Evolutionary conservation across 768 basidiomycete genomes (phyloP).

Genomic region (Neoboletus brunneissimus): DNA sequence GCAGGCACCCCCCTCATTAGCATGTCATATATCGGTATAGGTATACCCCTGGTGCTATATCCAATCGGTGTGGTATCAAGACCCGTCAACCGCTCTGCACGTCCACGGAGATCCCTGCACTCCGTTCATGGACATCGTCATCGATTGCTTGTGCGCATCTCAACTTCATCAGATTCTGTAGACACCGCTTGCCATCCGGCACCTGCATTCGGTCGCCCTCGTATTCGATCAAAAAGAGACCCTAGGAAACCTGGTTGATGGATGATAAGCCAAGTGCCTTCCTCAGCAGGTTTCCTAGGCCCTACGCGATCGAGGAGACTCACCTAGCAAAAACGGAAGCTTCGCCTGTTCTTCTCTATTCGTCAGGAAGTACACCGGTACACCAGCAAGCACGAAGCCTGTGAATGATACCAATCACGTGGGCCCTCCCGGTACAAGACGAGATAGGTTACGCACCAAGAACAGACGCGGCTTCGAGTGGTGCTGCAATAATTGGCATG

Average conservation of each 20-base stretch:
- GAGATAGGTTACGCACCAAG: constrained; percentile 52
- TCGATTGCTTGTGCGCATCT: constrained; percentile 38
- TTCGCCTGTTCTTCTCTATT: constrained; percentile 46
- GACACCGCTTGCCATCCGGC: constrained; percentile 79
- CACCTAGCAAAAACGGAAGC: constrained; percentile 34
- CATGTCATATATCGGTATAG: background rate
- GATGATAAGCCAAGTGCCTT: background rate
- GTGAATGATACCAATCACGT: constrained; percentile 3
- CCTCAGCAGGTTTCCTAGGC: constrained; percentile 1
- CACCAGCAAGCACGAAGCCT: constrained; percentile 77
- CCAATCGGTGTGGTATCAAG: background rate
- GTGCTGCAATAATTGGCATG: constrained; percentile 94
- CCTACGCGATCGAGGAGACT: constrained; percentile 20
- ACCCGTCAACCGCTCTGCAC: background rate
- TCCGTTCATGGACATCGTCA: background rate
- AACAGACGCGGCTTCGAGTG: constrained; percentile 82
- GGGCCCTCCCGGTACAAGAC: background rate
- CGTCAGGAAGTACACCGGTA: constrained; percentile 83
- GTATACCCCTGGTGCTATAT: background rate
- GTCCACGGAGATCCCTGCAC: background rate
- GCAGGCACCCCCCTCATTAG: background rate
- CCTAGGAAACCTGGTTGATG: constrained; percentile 39
- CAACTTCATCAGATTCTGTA: constrained; percentile 63
- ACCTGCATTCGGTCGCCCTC: constrained; percentile 50
- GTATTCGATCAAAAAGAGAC: constrained; percentile 44